Base-by-base conservation (phyloP, 1,284 basidiomycete genomes). In the Fomitiporia mediterranea region DNA sequence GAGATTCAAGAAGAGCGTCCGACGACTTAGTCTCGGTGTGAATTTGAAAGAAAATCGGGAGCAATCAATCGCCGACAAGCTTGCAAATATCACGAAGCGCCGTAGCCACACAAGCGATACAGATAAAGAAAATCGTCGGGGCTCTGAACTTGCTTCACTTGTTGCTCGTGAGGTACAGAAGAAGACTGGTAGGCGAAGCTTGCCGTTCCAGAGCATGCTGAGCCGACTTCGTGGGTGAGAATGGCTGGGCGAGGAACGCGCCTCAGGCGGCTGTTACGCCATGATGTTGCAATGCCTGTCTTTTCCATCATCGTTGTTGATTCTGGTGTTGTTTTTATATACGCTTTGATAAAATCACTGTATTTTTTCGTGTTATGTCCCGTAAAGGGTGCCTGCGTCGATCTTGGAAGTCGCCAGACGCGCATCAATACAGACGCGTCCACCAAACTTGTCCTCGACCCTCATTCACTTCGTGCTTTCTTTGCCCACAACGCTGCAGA, bases 121-220 rank as follows among this genome's bases (percentile, higher is more conserved):
- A 9, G 28, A 43, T 15, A 53, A 53, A 19, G 51, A 53, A 17
- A 53, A 43, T 19, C 51, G 34, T 17, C 40, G 51, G n/a, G 40
- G 21, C 39, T 43, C 51, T 13, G 44, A 44, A 21, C 19, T 43
- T 8, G 51, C 9, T 27, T 39, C 27, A 17, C 47, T 42, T 7
- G 37, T 50, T 15, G 47, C 46, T 15, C 35, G 28, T 6, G 51
- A 53, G 11, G 42, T n/a, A 15, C 37, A 58, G 35, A 51, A 49
- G 39, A 54, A 54, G 38, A 27, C 9, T 44, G 23, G 42, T 21
- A 42, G 38, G 23, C 42, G 51, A 23, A 49, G 52, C 23, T 50
- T 55, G 21, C 53, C 53, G n/a, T 51, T 59, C 21, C 48, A 51
- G 27, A 59, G 30, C 30, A 30, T 59, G 34, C 27, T 59, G 15